phyloP scores from a whole-genome alignment of 495 filamentous ascomycete species.

The Chaetomium fimeti region DNA sequence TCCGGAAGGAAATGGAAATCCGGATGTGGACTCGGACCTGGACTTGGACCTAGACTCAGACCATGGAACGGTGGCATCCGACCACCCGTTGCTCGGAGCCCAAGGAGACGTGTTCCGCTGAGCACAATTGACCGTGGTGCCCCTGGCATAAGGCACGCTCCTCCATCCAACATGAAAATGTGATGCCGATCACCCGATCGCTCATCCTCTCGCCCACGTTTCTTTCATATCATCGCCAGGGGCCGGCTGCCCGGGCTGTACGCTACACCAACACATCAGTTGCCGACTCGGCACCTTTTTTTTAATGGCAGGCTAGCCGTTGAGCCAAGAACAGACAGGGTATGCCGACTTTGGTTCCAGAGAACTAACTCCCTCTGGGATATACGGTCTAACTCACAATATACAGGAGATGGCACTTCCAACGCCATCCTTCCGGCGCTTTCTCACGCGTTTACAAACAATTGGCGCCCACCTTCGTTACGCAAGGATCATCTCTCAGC shows the following conservation, averaged over 20 bases:
- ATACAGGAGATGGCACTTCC: neutral
- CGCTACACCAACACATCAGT: no score
- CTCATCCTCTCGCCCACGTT: neutral
- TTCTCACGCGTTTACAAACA: neutral
- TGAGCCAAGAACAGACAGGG: neutral
- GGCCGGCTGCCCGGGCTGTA: no score
- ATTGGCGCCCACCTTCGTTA: neutral
- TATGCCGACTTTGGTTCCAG: no score
- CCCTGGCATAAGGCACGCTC: neutral
- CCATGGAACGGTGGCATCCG: constrained; percentile 5
- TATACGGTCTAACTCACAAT: neutral
- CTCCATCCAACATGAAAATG: constrained; percentile 11
- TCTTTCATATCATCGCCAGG: neutral
- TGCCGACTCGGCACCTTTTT: no score
- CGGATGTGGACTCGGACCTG: constrained; percentile 7
- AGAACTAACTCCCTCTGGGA: neutral
- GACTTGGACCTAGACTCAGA: constrained; percentile 14
- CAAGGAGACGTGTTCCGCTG: neutral
- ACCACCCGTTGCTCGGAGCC: constrained; percentile 22
- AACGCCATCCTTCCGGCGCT: neutral
- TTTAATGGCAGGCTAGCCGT: no score
- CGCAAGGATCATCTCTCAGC: neutral
- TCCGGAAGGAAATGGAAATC: neutral
- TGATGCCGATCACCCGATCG: neutral
- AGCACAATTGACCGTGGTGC: neutral